Evolutionary conservation across 768 basidiomycete genomes (phyloP).

Genomic region (Lentinus tigrinus): DNA sequence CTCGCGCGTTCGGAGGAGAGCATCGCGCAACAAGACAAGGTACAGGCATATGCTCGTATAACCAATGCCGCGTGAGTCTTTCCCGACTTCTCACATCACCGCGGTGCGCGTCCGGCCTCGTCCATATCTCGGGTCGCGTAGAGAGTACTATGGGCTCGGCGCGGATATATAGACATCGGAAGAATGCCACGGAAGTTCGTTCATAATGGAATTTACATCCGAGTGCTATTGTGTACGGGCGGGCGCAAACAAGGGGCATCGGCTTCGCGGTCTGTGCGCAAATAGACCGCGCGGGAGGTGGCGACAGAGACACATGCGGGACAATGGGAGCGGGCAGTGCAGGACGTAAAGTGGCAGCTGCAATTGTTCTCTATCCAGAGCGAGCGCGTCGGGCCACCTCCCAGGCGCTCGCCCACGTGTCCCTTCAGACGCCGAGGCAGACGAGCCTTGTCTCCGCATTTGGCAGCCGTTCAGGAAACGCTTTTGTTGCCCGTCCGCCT

Average conservation of each 20-base stretch:
- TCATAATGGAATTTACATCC: background rate
- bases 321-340: conserved; percentile 20
- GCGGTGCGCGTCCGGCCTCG: too few species aligned
- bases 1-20: too few species aligned
- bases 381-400: conserved; percentile 1
- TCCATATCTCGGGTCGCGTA: too few species aligned
- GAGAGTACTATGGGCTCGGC: too few species aligned
- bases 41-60: too few species aligned
- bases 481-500: conserved; percentile 24
- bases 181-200: too few species aligned
- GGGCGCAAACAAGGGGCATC: conserved; percentile 10
- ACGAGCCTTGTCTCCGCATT: conserved; percentile 27
- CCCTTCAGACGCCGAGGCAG: conserved; percentile 17
- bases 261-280: background rate
- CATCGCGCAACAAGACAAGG: too few species aligned
- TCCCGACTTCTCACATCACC: too few species aligned
- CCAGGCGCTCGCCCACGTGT: conserved; percentile 27
- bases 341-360: conserved; percentile 19
- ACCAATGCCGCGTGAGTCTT: too few species aligned
- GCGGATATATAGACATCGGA: background rate
- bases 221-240: conserved; percentile 1
- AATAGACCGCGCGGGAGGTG: conserved; percentile 1
- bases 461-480: conserved; percentile 23
- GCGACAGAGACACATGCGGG: background rate
- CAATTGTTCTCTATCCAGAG: conserved; percentile 25